Evolutionary conservation across 208 protist genomes (phyloP).

Genomic region (Leishmania guyanensis): DNA sequence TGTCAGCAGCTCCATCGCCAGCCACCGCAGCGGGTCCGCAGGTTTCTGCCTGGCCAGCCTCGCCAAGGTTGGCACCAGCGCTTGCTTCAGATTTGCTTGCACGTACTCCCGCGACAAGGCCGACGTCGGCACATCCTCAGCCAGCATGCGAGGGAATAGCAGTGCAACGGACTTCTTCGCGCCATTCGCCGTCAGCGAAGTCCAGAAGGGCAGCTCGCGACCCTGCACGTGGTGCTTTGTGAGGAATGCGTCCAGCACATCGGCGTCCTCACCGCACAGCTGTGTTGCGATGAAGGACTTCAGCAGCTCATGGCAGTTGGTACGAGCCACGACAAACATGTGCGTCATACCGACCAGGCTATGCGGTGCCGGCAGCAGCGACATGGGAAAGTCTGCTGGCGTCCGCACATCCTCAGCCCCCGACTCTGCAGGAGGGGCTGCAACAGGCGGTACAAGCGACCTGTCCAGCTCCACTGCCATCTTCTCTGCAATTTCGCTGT

Average conservation of each 20-base stretch:
- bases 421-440: not conserved
- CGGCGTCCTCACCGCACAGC: constrained; percentile 48
- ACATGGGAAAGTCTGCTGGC: constrained; percentile 24
- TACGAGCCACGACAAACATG: constrained; percentile 75
- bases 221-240: constrained; percentile 29
- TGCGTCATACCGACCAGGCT: constrained; percentile 71
- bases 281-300: constrained; percentile 47
- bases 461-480: constrained; percentile 56
- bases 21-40: constrained; percentile 81
- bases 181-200: constrained; percentile 36
- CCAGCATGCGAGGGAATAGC: constrained; percentile 82
- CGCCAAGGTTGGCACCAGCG: constrained; percentile 86
- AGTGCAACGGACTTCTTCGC: constrained; percentile 57
- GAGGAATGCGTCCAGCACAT: constrained; percentile 20
- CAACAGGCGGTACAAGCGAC: constrained; percentile 12
- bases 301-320: constrained; percentile 66
- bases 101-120: constrained; percentile 80
- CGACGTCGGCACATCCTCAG: constrained; percentile 65
- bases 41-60: constrained; percentile 84
- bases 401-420: not conserved
- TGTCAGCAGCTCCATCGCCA: constrained; percentile 84
- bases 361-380: constrained; percentile 24
- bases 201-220: constrained; percentile 33
- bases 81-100: constrained; percentile 75
- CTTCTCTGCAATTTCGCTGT: constrained; percentile 72